A percentile compares a stretch with the other conserved stretches of the same genome.
phyloP scores from a whole-genome alignment of 2,329 filamentous ascomycete species.

The Dothideomycetidae sp. region DNA sequence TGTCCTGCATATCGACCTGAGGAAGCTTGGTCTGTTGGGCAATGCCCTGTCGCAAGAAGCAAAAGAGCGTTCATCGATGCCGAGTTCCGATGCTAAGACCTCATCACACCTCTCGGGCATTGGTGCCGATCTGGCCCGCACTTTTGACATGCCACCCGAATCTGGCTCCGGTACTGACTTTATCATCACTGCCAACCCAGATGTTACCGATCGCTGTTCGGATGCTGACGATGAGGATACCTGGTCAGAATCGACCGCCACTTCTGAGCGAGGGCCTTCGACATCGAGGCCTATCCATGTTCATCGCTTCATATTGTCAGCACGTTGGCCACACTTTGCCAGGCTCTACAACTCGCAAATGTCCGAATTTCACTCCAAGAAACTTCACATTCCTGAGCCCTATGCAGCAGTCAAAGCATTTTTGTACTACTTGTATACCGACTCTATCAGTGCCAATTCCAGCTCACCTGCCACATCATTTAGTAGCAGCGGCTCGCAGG shows the following conservation, averaged over 20 bases:
- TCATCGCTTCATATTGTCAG: slow-evolving; percentile 84
- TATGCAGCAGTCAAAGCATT: slow-evolving; percentile 91
- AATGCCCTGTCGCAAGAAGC: slow-evolving; percentile 42
- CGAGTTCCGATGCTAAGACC: slow-evolving; percentile 39
- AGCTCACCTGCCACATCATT: slow-evolving; percentile 6
- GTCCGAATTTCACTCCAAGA: slow-evolving; percentile 92
- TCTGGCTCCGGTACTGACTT: slow-evolving; percentile 81
- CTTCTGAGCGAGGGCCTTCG: slow-evolving; percentile 29
- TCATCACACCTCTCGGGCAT: slow-evolving; percentile 45
- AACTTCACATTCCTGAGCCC: slow-evolving; percentile 94
- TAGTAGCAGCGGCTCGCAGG: not conserved
- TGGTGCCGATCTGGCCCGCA: slow-evolving; percentile 68
- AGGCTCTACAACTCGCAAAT: slow-evolving; percentile 87
- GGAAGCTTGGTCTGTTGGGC: slow-evolving; percentile 79
- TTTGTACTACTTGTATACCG: slow-evolving; percentile 90
- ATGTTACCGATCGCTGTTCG: slow-evolving; percentile 21
- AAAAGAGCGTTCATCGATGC: slow-evolving; percentile 30
- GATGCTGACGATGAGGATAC: slow-evolving; percentile 31
- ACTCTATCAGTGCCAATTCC: slow-evolving; percentile 50
- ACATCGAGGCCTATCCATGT: slow-evolving; percentile 82
- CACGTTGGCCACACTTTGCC: slow-evolving; percentile 92
- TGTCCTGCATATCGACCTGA: slow-evolving; percentile 83
- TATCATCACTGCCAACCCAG: slow-evolving; percentile 73
- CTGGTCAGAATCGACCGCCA: slow-evolving; percentile 1
- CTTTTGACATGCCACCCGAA: slow-evolving; percentile 79